A percentile compares a stretch with the other conserved stretches of the same genome.
phyloP scores from a whole-genome alignment of 371 early-diverging fungal genomes.

The Dinochytrium kinnereticum region DNA sequence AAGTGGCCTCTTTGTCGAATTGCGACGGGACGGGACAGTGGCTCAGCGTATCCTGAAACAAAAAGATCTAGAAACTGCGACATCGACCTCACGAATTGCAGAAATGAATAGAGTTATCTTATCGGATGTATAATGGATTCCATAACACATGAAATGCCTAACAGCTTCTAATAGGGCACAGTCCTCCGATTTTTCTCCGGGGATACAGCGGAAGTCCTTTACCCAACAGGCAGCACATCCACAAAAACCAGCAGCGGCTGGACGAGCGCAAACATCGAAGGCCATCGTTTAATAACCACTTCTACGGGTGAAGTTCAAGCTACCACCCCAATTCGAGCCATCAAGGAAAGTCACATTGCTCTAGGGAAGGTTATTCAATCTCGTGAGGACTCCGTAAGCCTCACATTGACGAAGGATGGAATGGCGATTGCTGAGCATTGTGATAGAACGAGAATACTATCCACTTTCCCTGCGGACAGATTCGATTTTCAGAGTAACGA shows the following conservation, averaged over 20 bases:
- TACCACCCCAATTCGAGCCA: constrained; percentile 18
- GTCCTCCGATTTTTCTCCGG: constrained; percentile 34
- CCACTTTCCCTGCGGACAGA: not conserved
- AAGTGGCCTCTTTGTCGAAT: constrained; percentile 35
- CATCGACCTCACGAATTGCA: not conserved
- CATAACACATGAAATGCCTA: not conserved
- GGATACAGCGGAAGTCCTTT: constrained; percentile 24
- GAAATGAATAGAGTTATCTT: constrained; percentile 25
- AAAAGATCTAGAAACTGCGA: too few relatives aligned
- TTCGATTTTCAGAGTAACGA: not conserved
- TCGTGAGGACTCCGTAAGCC: constrained; percentile 43
- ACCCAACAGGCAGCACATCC: constrained; percentile 35
- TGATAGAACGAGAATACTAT: constrained; percentile 39
- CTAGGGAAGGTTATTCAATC: constrained; percentile 25
- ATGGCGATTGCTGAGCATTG: constrained; percentile 34
- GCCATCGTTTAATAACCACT: constrained; percentile 10
- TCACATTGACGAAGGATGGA: constrained; percentile 30
- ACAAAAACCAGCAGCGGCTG: constrained; percentile 18
- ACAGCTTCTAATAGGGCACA: constrained; percentile 31
- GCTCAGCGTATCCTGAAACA: constrained; percentile 3
- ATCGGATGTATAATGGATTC: constrained; percentile 19
- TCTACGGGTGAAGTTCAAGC: not conserved
- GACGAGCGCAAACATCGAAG: constrained; percentile 32
- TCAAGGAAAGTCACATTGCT: constrained; percentile 32
- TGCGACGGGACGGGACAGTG: constrained; percentile 26